A percentile compares a stretch with the other conserved stretches of the same genome.
These are phyloP conservation scores for Manihot esculenta DNA, from an alignment of 441 rosid species.

Conservation along the genomic window DNA sequence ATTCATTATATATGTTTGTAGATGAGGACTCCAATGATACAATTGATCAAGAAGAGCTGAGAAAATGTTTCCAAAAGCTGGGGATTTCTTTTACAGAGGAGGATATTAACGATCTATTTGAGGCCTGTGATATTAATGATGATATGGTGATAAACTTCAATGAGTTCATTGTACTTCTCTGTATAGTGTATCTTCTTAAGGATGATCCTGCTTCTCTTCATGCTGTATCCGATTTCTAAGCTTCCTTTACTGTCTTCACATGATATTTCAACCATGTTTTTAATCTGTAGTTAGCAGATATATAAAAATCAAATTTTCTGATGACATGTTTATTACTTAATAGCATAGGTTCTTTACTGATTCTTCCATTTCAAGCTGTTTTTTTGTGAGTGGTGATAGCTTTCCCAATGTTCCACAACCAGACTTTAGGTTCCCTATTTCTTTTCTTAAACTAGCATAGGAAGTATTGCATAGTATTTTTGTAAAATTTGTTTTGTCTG, in stretches of 20 bases:
- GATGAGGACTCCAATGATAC: slow-evolving; percentile 86
- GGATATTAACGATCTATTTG: slow-evolving; percentile 72
- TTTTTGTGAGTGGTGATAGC: neutral
- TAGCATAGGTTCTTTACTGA: neutral
- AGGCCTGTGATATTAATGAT: slow-evolving; percentile 77
- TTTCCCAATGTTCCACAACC: neutral
- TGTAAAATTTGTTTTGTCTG: neutral
- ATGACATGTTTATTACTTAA: neutral
- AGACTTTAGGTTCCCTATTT: neutral
- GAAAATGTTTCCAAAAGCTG: slow-evolving; percentile 66
- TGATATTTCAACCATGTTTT: slow-evolving; percentile 1
- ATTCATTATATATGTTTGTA: slow-evolving; percentile 25
- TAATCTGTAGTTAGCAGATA: neutral
- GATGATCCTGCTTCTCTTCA: slow-evolving; percentile 53
- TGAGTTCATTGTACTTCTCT: slow-evolving; percentile 88
- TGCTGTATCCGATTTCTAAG: slow-evolving; percentile 45
- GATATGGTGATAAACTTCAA: slow-evolving; percentile 81
- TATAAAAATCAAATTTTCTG: neutral
- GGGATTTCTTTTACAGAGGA: slow-evolving; percentile 74
- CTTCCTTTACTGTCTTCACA: neutral
- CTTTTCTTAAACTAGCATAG: neutral
- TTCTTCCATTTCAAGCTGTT: neutral
- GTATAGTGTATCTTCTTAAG: slow-evolving; percentile 86
- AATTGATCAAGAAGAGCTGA: slow-evolving; percentile 75
- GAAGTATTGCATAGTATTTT: neutral